Evolutionary conservation across 1,139 yeast genomes (phyloP).

Genomic region (Blastobotrys ciferrii): DNA sequence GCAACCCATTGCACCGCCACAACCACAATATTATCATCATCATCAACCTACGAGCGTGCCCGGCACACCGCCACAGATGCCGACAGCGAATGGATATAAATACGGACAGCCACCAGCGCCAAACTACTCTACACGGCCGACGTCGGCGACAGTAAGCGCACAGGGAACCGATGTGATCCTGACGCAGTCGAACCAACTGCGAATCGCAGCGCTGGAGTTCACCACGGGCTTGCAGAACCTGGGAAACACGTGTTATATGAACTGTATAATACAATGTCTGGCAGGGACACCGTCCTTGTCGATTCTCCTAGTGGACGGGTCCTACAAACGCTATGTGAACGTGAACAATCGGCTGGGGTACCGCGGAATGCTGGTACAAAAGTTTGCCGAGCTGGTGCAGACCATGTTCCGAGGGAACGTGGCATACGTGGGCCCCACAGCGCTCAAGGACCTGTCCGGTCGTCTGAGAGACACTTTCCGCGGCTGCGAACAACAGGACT

Average conservation of each 20-base stretch:
- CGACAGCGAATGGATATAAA: background rate
- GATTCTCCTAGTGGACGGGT: slow-evolving; percentile 50
- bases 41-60: background rate
- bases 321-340: slow-evolving; percentile 72
- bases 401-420: slow-evolving; percentile 55
- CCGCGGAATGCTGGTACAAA: slow-evolving; percentile 74
- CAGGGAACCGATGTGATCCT: slow-evolving; percentile 3
- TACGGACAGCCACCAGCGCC: slow-evolving; percentile 1
- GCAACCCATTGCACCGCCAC: slow-evolving; percentile 5
- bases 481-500: slow-evolving; percentile 87
- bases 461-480: slow-evolving; percentile 67
- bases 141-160: background rate
- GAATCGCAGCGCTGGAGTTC: slow-evolving; percentile 24
- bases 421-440: slow-evolving; percentile 51
- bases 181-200: slow-evolving; percentile 3
- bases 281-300: slow-evolving; percentile 50
- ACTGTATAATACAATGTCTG: slow-evolving; percentile 84
- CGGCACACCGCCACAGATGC: background rate
- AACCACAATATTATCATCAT: background rate
- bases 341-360: slow-evolving; percentile 76
- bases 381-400: slow-evolving; percentile 64
- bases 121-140: slow-evolving; percentile 1
- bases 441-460: slow-evolving; percentile 65
- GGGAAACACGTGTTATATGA: slow-evolving; percentile 94
- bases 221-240: slow-evolving; percentile 69